These are phyloP conservation scores for Naumovozyma castellii DNA, from an alignment of 805 yeast species.

Conservation along the genomic window DNA sequence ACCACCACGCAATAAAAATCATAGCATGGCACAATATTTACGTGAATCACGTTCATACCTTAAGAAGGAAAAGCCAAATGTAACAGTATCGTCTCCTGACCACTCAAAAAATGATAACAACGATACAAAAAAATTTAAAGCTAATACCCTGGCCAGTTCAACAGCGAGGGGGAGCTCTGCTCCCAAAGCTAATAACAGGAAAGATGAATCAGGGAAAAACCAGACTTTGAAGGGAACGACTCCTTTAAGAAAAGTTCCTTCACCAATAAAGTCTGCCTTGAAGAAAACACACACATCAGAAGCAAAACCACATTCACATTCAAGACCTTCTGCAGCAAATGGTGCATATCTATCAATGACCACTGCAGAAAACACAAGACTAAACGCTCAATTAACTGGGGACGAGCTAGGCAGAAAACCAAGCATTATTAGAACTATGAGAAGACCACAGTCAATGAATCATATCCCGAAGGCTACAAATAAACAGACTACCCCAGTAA, in stretches of 20 bases:
- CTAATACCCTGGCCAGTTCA: no score
- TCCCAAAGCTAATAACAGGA: neutral
- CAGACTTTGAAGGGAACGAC: neutral
- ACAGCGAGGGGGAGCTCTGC: no score
- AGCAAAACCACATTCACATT: slow-evolving; percentile 12
- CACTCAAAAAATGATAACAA: no score
- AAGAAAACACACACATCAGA: slow-evolving; percentile 25
- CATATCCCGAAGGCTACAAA: neutral
- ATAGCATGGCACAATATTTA: no score
- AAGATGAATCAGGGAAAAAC: slow-evolving; percentile 1
- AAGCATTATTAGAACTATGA: slow-evolving; percentile 5
- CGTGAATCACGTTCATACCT: no score
- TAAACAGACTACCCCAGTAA: neutral
- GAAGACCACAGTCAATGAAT: slow-evolving; percentile 19
- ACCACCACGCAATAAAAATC: no score
- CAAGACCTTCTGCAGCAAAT: slow-evolving; percentile 38
- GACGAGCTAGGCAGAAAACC: slow-evolving; percentile 12
- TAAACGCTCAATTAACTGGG: slow-evolving; percentile 53
- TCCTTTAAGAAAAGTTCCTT: slow-evolving; percentile 8
- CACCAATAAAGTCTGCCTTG: slow-evolving; percentile 40
- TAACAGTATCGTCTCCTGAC: no score
- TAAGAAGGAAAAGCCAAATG: no score
- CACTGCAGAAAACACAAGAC: slow-evolving; percentile 70
- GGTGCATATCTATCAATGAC: slow-evolving; percentile 59
- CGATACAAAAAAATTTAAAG: no score